Evolutionary conservation across 306 rosid genomes (phyloP).

Genomic region (Inga leiocalycina): DNA sequence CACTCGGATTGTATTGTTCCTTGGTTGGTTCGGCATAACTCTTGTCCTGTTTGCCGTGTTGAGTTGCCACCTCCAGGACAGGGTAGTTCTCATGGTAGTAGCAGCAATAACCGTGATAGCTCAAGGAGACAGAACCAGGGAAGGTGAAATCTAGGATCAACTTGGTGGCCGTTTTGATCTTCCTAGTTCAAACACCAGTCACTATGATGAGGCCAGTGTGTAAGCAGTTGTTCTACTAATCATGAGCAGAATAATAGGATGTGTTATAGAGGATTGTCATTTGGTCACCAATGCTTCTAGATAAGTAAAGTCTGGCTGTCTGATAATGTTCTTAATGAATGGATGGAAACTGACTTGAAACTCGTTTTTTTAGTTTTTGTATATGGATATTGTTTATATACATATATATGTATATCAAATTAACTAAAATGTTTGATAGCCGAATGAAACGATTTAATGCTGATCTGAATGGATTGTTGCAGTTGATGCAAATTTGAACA

Average conservation of each 20-base stretch:
- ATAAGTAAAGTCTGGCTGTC: constrained; percentile 4
- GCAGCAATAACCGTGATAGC: constrained; percentile 32
- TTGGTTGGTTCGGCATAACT: constrained; percentile 78
- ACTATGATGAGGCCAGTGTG: constrained; percentile 41
- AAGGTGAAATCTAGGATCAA: constrained; percentile 54
- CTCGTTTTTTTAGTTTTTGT: not conserved
- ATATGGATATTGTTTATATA: not conserved
- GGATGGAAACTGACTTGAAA: not conserved
- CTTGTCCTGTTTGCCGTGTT: constrained; percentile 84
- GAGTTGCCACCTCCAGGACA: constrained; percentile 71
- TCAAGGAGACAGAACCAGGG: constrained; percentile 43
- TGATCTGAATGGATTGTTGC: not conserved
- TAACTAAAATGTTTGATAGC: too few relatives aligned
- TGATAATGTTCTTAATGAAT: constrained; percentile 38
- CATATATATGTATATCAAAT: too few relatives aligned
- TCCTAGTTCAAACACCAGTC: constrained; percentile 47
- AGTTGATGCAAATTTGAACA: not conserved
- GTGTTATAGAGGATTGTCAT: too few relatives aligned
- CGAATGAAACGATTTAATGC: too few relatives aligned
- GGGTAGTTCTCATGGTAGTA: constrained; percentile 31
- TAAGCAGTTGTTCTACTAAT: constrained; percentile 51
- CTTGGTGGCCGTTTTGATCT: constrained; percentile 68
- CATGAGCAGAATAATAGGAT: constrained; percentile 51
- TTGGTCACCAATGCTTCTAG: constrained; percentile 10
- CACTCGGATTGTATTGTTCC: constrained; percentile 85